These are phyloP conservation scores for Lithospermum erythrorhizon DNA, from an alignment of 257 asterid genomes.

Conservation along the genomic window DNA sequence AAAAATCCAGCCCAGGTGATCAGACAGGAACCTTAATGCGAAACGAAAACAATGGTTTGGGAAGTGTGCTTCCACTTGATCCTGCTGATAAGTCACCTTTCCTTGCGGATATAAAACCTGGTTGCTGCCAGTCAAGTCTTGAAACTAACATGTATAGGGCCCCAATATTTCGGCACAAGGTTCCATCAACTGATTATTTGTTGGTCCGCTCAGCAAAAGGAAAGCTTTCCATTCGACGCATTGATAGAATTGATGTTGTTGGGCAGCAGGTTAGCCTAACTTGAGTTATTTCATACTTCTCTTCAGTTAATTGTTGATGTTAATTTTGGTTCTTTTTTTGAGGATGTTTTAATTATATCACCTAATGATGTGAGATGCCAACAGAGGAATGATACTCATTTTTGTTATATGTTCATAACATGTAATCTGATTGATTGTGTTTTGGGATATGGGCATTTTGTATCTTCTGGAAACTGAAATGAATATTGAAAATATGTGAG, in stretches of 20 bases:
- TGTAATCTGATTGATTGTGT: neutral
- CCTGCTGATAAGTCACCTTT: slow-evolving; percentile 98
- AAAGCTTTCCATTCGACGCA: slow-evolving; percentile 94
- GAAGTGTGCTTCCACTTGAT: slow-evolving; percentile 69
- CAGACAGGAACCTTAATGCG: slow-evolving; percentile 61
- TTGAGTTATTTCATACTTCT: no score
- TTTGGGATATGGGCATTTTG: neutral
- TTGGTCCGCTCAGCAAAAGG: slow-evolving; percentile 98
- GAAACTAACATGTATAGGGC: slow-evolving; percentile 97
- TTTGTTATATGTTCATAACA: neutral
- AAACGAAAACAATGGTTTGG: slow-evolving; percentile 68
- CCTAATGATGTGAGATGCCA: neutral
- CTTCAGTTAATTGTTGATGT: neutral
- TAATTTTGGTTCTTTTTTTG: neutral
- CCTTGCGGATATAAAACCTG: slow-evolving; percentile 93
- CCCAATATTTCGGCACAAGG: slow-evolving; percentile 87
- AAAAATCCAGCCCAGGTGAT: slow-evolving; percentile 67
- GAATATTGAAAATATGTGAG: neutral
- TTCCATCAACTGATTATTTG: slow-evolving; percentile 76
- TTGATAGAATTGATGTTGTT: slow-evolving; percentile 91
- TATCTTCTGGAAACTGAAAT: neutral
- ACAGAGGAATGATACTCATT: neutral
- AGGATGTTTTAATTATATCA: neutral
- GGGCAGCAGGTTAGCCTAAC: slow-evolving; percentile 78
- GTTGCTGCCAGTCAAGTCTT: slow-evolving; percentile 75